Base-by-base conservation (phyloP, 352 stramenopile genomes). In the Halophytophthora polymorphica region DNA sequence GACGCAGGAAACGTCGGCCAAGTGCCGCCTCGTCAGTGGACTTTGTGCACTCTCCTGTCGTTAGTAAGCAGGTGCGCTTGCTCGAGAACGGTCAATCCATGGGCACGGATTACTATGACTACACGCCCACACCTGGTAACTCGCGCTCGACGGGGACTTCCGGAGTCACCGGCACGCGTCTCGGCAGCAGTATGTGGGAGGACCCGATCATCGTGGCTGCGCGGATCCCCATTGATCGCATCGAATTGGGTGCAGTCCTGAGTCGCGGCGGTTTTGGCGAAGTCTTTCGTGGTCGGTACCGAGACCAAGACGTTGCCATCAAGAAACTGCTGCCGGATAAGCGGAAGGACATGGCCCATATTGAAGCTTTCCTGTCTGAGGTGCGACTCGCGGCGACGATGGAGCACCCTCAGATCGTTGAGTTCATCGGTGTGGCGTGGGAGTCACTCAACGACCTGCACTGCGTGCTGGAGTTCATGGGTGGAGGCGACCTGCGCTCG, bases 341-440 rank as follows among this genome's bases (percentile, higher is more conserved):
- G 11, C 58, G 63, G 21, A 76, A 78, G 42, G 63, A 74, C 14
- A 47, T 82, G 33, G 12, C 38, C 6, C 52, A 71, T 8, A 82
- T 82, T 13, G 43, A 76, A 19, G 42, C 45, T 4, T 81, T 81
- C 29, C 19, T 81, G 34, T 48, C 56, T 2, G 71, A 83, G 44
- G 73, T 85, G 35, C 61, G 68, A 13, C 45, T 77, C 13, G 56
- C 75, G 37, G 58, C 66, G 11, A 61, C 66, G 3, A 60, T 83
- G 44, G 71, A 77, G 6, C 74, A 86, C 38, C 71, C 74, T 3
- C 58, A 77, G 12, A 75, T 81, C 22, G 71, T 86, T 11, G 45
- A 53, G 4, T 83, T 86, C n/a, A 51, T 81, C 3, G 74, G 74
- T 13, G 69, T 86, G 14, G 73, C 71, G 1, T 85, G 71, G 69